Evolutionary conservation across 139 green algal species (phyloP).

Genomic region (Pleodorina starrii): DNA sequence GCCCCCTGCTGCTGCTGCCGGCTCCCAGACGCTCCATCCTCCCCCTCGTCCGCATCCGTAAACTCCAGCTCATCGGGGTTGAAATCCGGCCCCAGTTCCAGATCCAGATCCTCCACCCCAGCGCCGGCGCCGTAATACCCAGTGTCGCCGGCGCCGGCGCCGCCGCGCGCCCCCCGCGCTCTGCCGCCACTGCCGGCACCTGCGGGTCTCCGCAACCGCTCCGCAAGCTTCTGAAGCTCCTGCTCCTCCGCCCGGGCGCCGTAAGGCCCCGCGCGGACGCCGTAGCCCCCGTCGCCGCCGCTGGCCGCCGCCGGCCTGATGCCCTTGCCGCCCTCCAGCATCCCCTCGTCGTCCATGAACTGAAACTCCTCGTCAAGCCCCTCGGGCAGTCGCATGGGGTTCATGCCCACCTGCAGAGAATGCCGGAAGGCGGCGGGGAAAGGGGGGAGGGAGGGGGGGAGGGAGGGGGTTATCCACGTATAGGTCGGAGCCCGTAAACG

Average conservation of each 20-base stretch:
- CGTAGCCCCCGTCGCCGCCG: not conserved
- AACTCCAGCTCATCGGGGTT: constrained; percentile 30
- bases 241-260: constrained; percentile 9
- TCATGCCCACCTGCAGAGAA: constrained; percentile 57
- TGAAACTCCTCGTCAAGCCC: constrained; percentile 70
- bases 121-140: not conserved
- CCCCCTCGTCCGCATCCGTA: not conserved
- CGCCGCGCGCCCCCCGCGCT: not conserved
- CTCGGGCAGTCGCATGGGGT: constrained; percentile 70
- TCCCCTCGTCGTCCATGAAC: constrained; percentile 59
- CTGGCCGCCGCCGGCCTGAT: not conserved
- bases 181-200: not conserved
- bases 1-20: not conserved
- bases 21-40: not conserved
- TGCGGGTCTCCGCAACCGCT: not conserved
- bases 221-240: constrained; percentile 4
- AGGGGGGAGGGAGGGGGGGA: too few species aligned
- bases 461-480: too few species aligned
- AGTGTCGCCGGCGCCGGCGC: not conserved
- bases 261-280: not conserved
- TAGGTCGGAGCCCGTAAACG: too few species aligned
- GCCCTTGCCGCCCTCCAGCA: constrained; percentile 21
- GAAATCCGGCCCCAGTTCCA: constrained; percentile 17
- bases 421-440: not conserved
- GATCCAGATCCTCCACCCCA: not conserved